Percentiles rank a stretch among this genome's conserved stretches.
Conservation (phyloP, 305 asterid genomes). For the Euphrasia arctica region DNA sequence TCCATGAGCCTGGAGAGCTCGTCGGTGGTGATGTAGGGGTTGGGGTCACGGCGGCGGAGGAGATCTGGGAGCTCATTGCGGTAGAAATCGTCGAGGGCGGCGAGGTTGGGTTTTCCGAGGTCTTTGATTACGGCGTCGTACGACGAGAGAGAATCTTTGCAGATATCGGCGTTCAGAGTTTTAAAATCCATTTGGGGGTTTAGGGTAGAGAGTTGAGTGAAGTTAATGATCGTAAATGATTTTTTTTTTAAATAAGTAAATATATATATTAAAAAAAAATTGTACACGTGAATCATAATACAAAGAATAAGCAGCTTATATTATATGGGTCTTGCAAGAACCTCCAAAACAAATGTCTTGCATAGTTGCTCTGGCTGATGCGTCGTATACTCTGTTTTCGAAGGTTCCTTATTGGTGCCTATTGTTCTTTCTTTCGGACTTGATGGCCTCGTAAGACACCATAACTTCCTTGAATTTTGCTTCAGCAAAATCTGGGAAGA, state of each 20-base stretch:
- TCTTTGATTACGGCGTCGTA: constrained; percentile 41
- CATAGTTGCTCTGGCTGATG: no score
- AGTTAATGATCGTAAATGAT: no score
- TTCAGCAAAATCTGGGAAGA: constrained; percentile 64
- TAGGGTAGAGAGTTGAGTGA: not conserved
- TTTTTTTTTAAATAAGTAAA: no score
- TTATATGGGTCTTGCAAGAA: no score
- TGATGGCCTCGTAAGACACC: constrained; percentile 59
- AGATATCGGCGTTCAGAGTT: constrained; percentile 39
- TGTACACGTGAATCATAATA: no score
- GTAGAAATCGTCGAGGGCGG: constrained; percentile 68
- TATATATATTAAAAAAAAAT: no score
- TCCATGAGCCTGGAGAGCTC: constrained; percentile 76
- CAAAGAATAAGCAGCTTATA: no score
- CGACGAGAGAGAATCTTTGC: constrained; percentile 58
- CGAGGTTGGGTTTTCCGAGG: constrained; percentile 54
- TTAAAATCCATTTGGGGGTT: constrained; percentile 41
- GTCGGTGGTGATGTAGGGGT: constrained; percentile 51
- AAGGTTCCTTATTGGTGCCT: constrained; percentile 6
- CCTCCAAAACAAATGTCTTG: no score
- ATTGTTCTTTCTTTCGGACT: constrained; percentile 51
- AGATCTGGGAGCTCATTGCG: constrained; percentile 60
- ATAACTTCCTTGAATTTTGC: constrained; percentile 85
- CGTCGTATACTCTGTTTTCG: no score
- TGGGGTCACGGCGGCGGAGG: constrained; percentile 60